These are phyloP conservation scores for Jamesozyma rosinii DNA, from an alignment of 805 yeast genomes.

Conservation along the genomic window DNA sequence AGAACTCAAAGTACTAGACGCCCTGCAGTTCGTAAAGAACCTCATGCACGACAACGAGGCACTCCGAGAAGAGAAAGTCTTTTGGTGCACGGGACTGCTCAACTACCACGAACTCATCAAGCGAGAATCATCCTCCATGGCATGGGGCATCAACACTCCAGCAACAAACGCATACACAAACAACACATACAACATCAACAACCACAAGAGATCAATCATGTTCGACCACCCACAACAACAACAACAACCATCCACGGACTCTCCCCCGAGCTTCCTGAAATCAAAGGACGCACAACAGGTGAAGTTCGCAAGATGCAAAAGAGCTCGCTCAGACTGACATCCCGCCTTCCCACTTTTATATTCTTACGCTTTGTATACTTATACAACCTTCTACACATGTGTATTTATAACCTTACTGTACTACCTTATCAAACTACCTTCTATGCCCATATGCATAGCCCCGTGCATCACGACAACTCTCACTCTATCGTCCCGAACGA, in stretches of 20 bases:
- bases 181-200: not conserved
- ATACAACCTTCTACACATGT: no score
- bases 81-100: slow-evolving; percentile 19
- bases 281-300: not conserved
- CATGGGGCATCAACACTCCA: slow-evolving; percentile 9
- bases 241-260: not conserved
- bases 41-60: slow-evolving; percentile 14
- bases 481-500: no score
- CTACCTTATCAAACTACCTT: no score
- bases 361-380: not conserved
- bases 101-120: slow-evolving; percentile 19
- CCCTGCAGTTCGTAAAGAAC: slow-evolving; percentile 23
- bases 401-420: no score
- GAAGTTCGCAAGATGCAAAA: slow-evolving; percentile 5
- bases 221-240: no score
- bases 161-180: not conserved
- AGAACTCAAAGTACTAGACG: slow-evolving; percentile 17
- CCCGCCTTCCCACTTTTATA: not conserved
- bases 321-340: slow-evolving; percentile 12
- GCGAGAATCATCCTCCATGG: slow-evolving; percentile 10
- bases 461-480: no score
- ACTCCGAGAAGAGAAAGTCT: slow-evolving; percentile 14
- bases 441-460: no score
- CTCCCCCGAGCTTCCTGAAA: not conserved
- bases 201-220: slow-evolving; percentile 1